Base-by-base conservation (phyloP, 768 basidiomycete species). In the Kwoniella dendrophila region DNA sequence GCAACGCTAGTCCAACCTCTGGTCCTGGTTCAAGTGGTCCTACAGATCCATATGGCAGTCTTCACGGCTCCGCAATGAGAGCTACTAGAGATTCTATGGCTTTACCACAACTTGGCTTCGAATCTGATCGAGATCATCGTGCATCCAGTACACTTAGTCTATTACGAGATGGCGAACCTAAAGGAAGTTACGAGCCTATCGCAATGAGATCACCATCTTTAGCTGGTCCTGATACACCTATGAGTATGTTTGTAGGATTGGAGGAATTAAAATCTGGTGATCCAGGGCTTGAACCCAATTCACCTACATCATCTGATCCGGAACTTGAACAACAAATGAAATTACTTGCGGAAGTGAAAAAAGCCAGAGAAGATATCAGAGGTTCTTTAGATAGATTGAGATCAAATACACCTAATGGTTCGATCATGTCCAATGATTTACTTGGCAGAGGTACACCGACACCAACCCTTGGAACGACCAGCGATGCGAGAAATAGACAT, bases 391-490 rank as follows among this genome's bases (percentile, higher is more conserved):
- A 74, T 29, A 41, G 62, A n/a, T 55, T 77, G 40, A 53, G 69
- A 6, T 43, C 49, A n/a, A 47, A 52, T 18, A 56, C 58, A 0
- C 59, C 59, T 14, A 33, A 59, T 30, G 50, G 22, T 18, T 51
- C 57, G 20, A 29, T 62, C 6, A 53, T 10, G 18, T 27, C 47
- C 33, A 41, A 49, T 26, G 27, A 41, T 7, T 10, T 62, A 22
- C 80, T 84, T n/a, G 87, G 88, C 40, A 83, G 89, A 56, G 81
- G 81, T 30, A 88, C 89, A 70, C 87, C 89, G 2, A 67, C 53
- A 18, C 56, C 88, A 86, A 62, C 83, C 81, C 30, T 83, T 87
- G 29, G 84, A 16, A 34, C 43, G 30, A 45, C 22, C 11, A 26
- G 55, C 30, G 85, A n/a, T 20, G 50, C 30, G 47, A 18, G 57